Conservation (phyloP, 805 yeast genomes). For the Starmerella cellae region DNA sequence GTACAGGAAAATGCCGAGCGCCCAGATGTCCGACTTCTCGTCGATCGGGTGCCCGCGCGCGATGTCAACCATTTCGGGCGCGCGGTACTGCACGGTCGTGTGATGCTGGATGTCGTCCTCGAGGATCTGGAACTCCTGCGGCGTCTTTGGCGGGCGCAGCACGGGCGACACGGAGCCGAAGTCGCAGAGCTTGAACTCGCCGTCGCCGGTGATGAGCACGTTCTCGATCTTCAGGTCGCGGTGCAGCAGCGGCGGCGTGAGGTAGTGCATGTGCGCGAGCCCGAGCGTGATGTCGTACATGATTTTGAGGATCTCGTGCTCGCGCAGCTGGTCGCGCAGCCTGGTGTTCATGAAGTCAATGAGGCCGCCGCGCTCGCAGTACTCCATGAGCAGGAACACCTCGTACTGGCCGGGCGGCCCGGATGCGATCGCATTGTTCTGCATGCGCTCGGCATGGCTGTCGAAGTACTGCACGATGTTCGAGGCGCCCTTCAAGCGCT, state of each 20-base stretch:
- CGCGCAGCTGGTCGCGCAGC: conserved; percentile 62
- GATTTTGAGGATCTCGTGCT: conserved; percentile 64
- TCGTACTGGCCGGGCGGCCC: conserved; percentile 44
- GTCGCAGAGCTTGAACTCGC: conserved; percentile 74
- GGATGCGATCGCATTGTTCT: conserved; percentile 15
- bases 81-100: conserved; percentile 89
- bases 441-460: conserved; percentile 77
- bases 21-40: conserved; percentile 93
- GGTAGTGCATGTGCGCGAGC: conserved; percentile 69
- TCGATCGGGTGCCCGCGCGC: conserved; percentile 73
- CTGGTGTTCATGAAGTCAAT: conserved; percentile 79
- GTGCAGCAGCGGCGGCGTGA: conserved; percentile 59
- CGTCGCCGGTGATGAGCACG: conserved; percentile 57
- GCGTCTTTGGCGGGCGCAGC: conserved; percentile 61
- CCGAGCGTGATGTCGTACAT: conserved; percentile 73
- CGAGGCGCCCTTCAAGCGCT: conserved; percentile 61
- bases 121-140: conserved; percentile 57
- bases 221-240: conserved; percentile 92
- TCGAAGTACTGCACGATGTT: conserved; percentile 85
- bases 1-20: conserved; percentile 80
- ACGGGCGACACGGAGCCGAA: conserved; percentile 78
- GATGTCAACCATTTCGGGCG: conserved; percentile 93
- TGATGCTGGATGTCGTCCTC: conserved; percentile 77
- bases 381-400: conserved; percentile 84
- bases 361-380: conserved; percentile 75